Base-by-base conservation (phyloP, 306 rosid species). In the Pachyrhizus erosus region DNA sequence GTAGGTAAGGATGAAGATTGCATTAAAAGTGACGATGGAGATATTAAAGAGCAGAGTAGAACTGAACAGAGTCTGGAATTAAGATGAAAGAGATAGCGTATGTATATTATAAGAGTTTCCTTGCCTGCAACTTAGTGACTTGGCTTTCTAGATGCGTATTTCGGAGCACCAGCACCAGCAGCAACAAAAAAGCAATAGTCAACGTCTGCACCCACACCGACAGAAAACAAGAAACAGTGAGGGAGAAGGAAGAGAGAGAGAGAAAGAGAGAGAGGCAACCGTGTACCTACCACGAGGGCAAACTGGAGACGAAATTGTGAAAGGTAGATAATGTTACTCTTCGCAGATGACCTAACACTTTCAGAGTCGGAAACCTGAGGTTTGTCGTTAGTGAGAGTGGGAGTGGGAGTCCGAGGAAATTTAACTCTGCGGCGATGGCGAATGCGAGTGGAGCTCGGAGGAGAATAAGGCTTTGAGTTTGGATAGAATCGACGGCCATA, bases 101-200 rank as follows among this genome's bases (percentile, higher is more conserved):
- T 61, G 17, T 9, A 6, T 37, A 37, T 37, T 26, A 69, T n/a
- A 65, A 18, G 37, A 79, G 51, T 62, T 68, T 86, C 91, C 95
- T 89, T 75, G 88, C 97, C 96, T 92, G 92, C 85, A 94, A 80
- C 17, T 80, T 86, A 60, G 84, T 82, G 87, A 91, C 88, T 86
- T 89, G 88, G 75, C 76, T 81, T 76, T 86, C 84, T 21, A 94
- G 84, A 69, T 87, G 81, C 46, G 79, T 70, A 69, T 91, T 92
- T 49, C 87, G 91, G 82, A 89, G 83, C 75, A 91, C 78, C 75
- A 91, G 67, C 68, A 90, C 54, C 52, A 91, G 67, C 69, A 92
- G 75, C 43, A 91, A 85, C 58, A 90, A 85, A 64, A 86, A 72
- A 70, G 67, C 73, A 57, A 89, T 45, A 77, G 89, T 72, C 79